Base-by-base conservation (phyloP, 805 yeast genomes). In the Pichia nakasei region DNA sequence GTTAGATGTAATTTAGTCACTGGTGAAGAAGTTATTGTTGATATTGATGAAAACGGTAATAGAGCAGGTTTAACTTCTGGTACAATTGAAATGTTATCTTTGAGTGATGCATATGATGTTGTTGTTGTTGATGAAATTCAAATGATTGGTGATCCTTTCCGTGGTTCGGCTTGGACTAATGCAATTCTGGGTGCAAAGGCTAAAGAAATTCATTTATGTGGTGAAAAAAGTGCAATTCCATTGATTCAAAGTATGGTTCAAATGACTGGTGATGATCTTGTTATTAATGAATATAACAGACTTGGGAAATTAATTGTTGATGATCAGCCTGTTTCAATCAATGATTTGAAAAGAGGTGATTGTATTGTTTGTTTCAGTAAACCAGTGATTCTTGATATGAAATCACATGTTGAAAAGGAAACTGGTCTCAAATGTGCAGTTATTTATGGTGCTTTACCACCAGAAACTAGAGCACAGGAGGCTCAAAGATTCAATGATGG, bases 91-190 rank as follows among this genome's bases (percentile, higher is more conserved):
- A 91, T 93, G 97, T 70, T 87, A 18, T 84, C 89, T n/a, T 51
- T 78, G 35, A 67, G 67, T 38, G 74, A 70, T 34, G 71, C 73
- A 32, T 78, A 82, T 70, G 98, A 93, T 52, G 82, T 88, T 20
- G 89, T 93, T 42, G 89, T 93, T 19, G 74, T 93, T 22, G 98
- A 93, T 66, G 98, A 93, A 60, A 91, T 93, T 51, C 98, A 93
- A 61, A 88, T 93, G 97, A 78, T 93, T 52, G 78, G 76, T 2
- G 96, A 89, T 56, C 66, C 67, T 8, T 66, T 65, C 17, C 65
- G 99, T 50, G 99, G 99, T 0, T 79, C 85, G 66, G 95, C 96
- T 0, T 93, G 98, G 97, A 83, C 97, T 0, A 78, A 79, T 52
- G 97, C 95, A 0, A 66, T 93, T 1, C 65, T 93, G 29, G 97